Conservation (phyloP, 306 rosid species). For the Herpetospermum pedunculosum region DNA sequence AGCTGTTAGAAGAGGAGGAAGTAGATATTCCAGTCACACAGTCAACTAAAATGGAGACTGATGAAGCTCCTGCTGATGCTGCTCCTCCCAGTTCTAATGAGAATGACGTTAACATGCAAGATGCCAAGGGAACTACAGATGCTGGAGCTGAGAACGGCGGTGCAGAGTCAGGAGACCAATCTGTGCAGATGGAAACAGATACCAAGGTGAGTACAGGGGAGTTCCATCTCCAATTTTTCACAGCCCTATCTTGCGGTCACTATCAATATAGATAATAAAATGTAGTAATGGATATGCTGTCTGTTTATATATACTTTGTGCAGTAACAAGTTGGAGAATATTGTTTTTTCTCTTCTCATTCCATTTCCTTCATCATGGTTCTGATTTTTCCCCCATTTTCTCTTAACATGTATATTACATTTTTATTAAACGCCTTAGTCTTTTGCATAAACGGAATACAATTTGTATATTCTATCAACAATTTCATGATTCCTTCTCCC, state of each 20-base stretch:
- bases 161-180: constrained; percentile 59
- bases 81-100: constrained; percentile 30
- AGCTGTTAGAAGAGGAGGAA: constrained; percentile 92
- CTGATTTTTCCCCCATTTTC: background rate
- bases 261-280: background rate
- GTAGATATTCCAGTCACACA: constrained; percentile 55
- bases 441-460: background rate
- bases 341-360: background rate
- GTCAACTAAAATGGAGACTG: constrained; percentile 60
- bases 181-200: constrained; percentile 80
- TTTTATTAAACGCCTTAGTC: background rate
- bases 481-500: background rate
- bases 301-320: background rate
- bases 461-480: background rate
- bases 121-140: constrained; percentile 49
- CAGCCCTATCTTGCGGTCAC: background rate
- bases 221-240: background rate
- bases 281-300: background rate
- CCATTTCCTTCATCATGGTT: background rate
- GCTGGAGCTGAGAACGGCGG: constrained; percentile 45
- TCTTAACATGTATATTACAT: background rate
- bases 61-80: constrained; percentile 46
- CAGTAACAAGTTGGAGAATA: background rate
- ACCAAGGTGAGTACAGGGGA: constrained; percentile 35
- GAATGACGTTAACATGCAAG: constrained; percentile 67